These are phyloP conservation scores for Ceratobasidium papillatum DNA, from an alignment of 1,284 basidiomycete genomes.

Conservation along the genomic window DNA sequence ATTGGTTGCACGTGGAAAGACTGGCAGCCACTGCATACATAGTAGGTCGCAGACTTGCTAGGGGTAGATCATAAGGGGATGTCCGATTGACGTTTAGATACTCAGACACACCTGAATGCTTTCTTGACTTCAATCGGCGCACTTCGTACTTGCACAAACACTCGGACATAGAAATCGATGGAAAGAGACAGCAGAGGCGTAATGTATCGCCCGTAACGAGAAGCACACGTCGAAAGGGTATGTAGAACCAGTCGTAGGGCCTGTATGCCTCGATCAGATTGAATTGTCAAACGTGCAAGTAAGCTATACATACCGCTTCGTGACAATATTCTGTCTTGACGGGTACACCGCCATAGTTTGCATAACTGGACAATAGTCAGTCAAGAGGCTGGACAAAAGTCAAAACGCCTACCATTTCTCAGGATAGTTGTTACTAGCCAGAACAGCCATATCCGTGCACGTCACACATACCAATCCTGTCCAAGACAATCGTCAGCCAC, in stretches of 20 bases:
- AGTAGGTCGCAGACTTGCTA: slow-evolving; percentile 85
- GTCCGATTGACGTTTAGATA: slow-evolving; percentile 25
- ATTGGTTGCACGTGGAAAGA: slow-evolving; percentile 81
- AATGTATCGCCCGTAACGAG: slow-evolving; percentile 91
- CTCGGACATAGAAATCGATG: slow-evolving; percentile 96
- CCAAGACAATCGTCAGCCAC: neutral
- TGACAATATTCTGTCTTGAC: slow-evolving; percentile 94
- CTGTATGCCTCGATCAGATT: slow-evolving; percentile 53
- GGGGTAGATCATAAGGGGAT: neutral
- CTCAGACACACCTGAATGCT: slow-evolving; percentile 61
- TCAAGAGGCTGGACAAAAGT: neutral
- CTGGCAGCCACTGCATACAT: slow-evolving; percentile 84
- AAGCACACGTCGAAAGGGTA: slow-evolving; percentile 84
- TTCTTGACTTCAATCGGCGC: slow-evolving; percentile 90
- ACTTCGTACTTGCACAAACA: slow-evolving; percentile 85
- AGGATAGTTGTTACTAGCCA: slow-evolving; percentile 94
- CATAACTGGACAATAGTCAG: slow-evolving; percentile 65
- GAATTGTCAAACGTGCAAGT: neutral
- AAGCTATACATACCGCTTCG: slow-evolving; percentile 71
- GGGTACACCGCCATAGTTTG: slow-evolving; percentile 95
- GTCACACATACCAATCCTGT: slow-evolving; percentile 92
- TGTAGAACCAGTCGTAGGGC: slow-evolving; percentile 91
- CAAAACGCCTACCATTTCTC: slow-evolving; percentile 83
- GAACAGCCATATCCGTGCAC: slow-evolving; percentile 93
- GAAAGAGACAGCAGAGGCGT: slow-evolving; percentile 92